Evolutionary conservation across 352 stramenopile species (phyloP).

Genomic region (Globisporangium sylvaticum): DNA sequence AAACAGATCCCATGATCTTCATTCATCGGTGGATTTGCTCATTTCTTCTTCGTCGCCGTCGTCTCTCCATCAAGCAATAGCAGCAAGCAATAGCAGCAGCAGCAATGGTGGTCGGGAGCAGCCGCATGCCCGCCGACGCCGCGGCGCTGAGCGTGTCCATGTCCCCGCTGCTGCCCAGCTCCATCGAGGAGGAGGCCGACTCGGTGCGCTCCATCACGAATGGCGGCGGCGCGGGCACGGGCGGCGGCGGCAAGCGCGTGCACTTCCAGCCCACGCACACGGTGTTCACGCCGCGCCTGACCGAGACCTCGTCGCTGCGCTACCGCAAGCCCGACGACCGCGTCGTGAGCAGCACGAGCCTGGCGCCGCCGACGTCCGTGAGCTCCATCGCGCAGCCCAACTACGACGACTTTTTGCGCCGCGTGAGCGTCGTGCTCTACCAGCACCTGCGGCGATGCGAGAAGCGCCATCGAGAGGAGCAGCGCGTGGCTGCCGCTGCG

Average conservation of each 20-base stretch:
- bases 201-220: slow-evolving; percentile 7
- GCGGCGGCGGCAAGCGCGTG: slow-evolving; percentile 44
- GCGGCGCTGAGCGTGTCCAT: slow-evolving; percentile 66
- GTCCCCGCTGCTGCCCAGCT: slow-evolving; percentile 74
- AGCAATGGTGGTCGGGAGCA: slow-evolving; percentile 41
- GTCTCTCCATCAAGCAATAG: no score
- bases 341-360: slow-evolving; percentile 49
- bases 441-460: slow-evolving; percentile 87
- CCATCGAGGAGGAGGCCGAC: slow-evolving; percentile 54
- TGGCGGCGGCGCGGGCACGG: not conserved
- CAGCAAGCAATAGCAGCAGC: not conserved
- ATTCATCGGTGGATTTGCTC: slow-evolving; percentile 5
- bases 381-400: slow-evolving; percentile 87
- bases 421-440: slow-evolving; percentile 88
- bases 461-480: slow-evolving; percentile 69
- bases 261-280: slow-evolving; percentile 86
- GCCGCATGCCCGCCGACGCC: slow-evolving; percentile 32
- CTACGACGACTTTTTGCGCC: slow-evolving; percentile 87
- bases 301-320: slow-evolving; percentile 56
- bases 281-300: slow-evolving; percentile 77
- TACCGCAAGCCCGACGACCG: slow-evolving; percentile 83
- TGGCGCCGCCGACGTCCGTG: slow-evolving; percentile 65
- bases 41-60: not conserved
- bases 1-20: slow-evolving; percentile 9
- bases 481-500: slow-evolving; percentile 20